Base-by-base conservation (phyloP, 2,329 filamentous ascomycete species). In the Metarhizium brunneum region DNA sequence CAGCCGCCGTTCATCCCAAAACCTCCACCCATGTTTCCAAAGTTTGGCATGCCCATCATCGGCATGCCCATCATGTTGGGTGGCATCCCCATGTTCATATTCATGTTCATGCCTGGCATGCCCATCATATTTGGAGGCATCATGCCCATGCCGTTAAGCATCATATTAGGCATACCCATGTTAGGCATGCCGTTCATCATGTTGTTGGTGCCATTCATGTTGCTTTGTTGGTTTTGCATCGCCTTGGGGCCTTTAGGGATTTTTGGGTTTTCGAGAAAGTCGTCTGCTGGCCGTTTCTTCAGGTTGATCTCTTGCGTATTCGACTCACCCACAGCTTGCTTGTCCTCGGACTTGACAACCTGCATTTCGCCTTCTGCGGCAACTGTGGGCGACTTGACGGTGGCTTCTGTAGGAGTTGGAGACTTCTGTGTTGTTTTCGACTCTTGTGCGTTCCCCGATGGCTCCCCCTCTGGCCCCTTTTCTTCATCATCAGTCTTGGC, bases 211-310 rank as follows among this genome's bases (percentile, higher is more conserved):
- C 67, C 68, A 54, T 69, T 72, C 64, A 76, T 75, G 65, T 69
- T 72, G 20, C 42, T 45, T 55, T 78, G 76, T 52, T 78, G 78
- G 66, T 71, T 78, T 62, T 80, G 81, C 83, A 84, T 87, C 42
- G 80, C 83, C 66, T 83, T 84, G 2, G 83, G 84, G 0, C 77
- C 83, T 63, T 85, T 86, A 49, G 83, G 81, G 45, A 85, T 81
- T 65, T 81, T 82, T 45, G 81, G 80, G 61, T 86, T 85, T 62
- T 85, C 82, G 6, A 80, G 73, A 36, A 78, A 78, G 53, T 91
- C 86, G 40, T 92, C 90, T 14, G 91, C 90, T 11, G 87, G 81
- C 25, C 94, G 84, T 74, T 97, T 99, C 73, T 88, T 94, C 30
- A 82, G 74, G 56, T 71, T 72, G 53, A 55, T 58, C 30, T 68